phyloP scores from a whole-genome alignment of 495 filamentous ascomycete species.

The Podospora appendiculata region DNA sequence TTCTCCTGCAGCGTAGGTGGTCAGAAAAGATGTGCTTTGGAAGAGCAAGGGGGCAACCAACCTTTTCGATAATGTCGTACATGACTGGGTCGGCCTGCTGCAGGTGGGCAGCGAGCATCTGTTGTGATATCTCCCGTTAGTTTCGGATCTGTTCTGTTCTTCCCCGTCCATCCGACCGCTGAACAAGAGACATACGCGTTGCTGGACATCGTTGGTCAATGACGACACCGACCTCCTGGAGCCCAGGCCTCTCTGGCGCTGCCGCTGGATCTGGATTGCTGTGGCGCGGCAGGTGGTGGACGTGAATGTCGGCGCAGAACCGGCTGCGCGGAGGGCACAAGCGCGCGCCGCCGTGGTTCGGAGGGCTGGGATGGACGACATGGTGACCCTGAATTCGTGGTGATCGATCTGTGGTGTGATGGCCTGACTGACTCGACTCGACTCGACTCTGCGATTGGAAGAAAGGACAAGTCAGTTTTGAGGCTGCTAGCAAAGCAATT shows the following conservation, averaged over 20 bases:
- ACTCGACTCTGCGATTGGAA: too few species aligned
- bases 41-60: slow-evolving; percentile 27
- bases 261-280: slow-evolving; percentile 4
- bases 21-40: not conserved
- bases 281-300: slow-evolving; percentile 1
- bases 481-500: too few species aligned
- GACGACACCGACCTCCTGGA: slow-evolving; percentile 33
- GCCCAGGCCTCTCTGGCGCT: not conserved
- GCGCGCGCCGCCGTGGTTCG: slow-evolving; percentile 13
- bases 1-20: slow-evolving; percentile 60
- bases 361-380: slow-evolving; percentile 17
- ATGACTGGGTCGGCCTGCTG: slow-evolving; percentile 81
- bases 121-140: slow-evolving; percentile 7
- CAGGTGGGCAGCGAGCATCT: slow-evolving; percentile 75
- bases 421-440: too few species aligned
- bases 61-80: slow-evolving; percentile 83
- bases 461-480: too few species aligned
- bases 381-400: not conserved
- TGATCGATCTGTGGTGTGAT: too few species aligned
- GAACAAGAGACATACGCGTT: slow-evolving; percentile 41
- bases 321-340: slow-evolving; percentile 7
- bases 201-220: slow-evolving; percentile 53
- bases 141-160: not conserved
- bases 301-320: slow-evolving; percentile 1
- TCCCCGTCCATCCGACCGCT: not conserved